Conservation (phyloP, 805 yeast species). For the Teunomyces aglyptinius region DNA sequence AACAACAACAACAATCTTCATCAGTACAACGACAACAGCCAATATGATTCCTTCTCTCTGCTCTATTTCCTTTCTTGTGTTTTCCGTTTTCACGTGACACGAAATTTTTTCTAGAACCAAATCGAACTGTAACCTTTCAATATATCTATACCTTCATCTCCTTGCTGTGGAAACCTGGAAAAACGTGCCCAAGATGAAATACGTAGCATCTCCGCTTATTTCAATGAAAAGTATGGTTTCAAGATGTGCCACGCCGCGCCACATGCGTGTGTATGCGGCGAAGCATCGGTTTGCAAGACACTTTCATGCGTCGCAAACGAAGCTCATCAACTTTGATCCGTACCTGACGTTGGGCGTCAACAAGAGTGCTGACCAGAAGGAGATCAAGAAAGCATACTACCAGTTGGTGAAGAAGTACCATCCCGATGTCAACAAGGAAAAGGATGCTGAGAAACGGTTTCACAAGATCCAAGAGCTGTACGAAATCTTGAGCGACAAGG, state of each 20-base stretch:
- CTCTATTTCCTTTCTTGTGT: too few relatives aligned
- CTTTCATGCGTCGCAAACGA: conserved; percentile 45
- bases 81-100: conserved; percentile 3
- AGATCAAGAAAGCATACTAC: conserved; percentile 92
- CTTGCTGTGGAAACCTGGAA: background rate
- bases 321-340: conserved; percentile 60
- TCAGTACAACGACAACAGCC: too few relatives aligned
- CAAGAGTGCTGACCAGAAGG: conserved; percentile 67
- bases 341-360: conserved; percentile 80
- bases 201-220: conserved; percentile 1
- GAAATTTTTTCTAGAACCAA: conserved; percentile 3
- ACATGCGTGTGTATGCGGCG: background rate
- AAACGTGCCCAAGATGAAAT: conserved; percentile 2
- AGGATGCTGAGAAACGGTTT: conserved; percentile 82
- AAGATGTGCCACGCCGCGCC: background rate
- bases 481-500: conserved; percentile 82
- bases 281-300: conserved; percentile 3
- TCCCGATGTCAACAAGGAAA: conserved; percentile 94
- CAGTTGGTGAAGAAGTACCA: conserved; percentile 91
- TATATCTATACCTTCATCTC: background rate
- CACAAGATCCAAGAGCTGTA: conserved; percentile 94
- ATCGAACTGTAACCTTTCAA: background rate
- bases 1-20: too few relatives aligned
- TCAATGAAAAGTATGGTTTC: background rate
- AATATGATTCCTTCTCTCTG: too few relatives aligned